phyloP scores from a whole-genome alignment of 1,284 basidiomycete species.

The Apiotrichum sp. region DNA sequence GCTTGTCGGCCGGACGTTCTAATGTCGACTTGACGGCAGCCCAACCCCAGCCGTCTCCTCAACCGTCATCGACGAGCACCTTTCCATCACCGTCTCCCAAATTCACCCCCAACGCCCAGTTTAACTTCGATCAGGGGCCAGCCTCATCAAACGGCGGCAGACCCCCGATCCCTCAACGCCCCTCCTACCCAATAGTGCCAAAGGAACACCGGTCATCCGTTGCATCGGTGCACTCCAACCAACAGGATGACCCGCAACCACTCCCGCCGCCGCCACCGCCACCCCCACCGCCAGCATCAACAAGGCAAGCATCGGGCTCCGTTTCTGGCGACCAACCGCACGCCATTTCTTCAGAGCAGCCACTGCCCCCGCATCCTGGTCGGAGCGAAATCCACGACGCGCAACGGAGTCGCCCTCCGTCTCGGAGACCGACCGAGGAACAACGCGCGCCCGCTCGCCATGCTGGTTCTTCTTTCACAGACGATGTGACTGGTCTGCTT shows the following conservation, averaged over 20 bases:
- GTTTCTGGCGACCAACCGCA: background rate
- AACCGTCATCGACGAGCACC: background rate
- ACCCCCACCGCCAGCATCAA: background rate
- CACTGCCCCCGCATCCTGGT: background rate
- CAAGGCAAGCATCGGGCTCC: too few relatives aligned
- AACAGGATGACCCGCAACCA: slow-evolving; percentile 3
- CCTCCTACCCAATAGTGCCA: slow-evolving; percentile 9
- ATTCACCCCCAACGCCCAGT: slow-evolving; percentile 10
- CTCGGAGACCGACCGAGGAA: background rate
- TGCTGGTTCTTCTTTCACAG: slow-evolving; percentile 28
- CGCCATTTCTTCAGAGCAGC: background rate
- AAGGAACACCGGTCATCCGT: slow-evolving; percentile 5
- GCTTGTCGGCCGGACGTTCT: slow-evolving; percentile 6
- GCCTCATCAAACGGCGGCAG: background rate
- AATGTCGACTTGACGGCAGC: slow-evolving; percentile 9
- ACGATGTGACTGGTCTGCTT: slow-evolving; percentile 29
- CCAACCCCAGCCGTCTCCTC: slow-evolving; percentile 3
- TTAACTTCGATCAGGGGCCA: slow-evolving; percentile 1
- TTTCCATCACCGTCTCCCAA: slow-evolving; percentile 7
- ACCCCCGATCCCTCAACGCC: slow-evolving; percentile 13
- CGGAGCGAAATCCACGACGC: background rate
- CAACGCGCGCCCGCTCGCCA: background rate
- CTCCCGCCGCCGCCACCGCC: background rate
- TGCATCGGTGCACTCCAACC: slow-evolving; percentile 1
- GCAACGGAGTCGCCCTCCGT: background rate